phyloP scores from a whole-genome alignment of 176 grass and related monocot genomes.

The Avena atlantica region DNA sequence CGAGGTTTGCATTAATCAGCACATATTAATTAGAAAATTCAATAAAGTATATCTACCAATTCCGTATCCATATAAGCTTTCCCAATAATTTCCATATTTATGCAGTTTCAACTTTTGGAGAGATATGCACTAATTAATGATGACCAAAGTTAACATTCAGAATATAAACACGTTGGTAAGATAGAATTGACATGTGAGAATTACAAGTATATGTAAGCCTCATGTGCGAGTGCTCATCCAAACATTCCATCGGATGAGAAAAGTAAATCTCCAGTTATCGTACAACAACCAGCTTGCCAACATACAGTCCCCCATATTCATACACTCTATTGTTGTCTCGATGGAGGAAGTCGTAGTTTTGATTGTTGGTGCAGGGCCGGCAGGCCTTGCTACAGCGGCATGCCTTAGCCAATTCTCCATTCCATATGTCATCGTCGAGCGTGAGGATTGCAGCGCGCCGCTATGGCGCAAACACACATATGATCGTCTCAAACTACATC shows the following conservation, averaged over 20 bases:
- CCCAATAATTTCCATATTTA: neutral
- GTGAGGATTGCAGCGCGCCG: neutral
- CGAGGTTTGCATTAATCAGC: neutral
- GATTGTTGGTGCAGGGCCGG: neutral
- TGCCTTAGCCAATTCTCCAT: neutral
- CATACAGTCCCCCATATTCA: neutral
- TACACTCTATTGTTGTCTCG: neutral
- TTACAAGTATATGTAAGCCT: neutral
- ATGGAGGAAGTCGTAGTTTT: conserved; percentile 1
- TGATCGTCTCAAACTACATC: neutral
- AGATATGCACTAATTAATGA: neutral
- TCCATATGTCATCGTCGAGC: neutral
- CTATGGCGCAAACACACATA: neutral
- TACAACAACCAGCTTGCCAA: neutral
- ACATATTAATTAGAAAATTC: too few species aligned
- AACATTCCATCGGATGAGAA: neutral
- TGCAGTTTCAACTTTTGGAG: neutral
- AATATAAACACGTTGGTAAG: neutral
- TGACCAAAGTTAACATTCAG: neutral
- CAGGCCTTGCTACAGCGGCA: neutral
- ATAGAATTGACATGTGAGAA: neutral
- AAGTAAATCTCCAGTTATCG: neutral
- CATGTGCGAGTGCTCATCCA: neutral
- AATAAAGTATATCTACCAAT: neutral
- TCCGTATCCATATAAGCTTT: neutral